Evolutionary conservation across 305 asterid genomes (phyloP).

Genomic region (Rubia peregrina): DNA sequence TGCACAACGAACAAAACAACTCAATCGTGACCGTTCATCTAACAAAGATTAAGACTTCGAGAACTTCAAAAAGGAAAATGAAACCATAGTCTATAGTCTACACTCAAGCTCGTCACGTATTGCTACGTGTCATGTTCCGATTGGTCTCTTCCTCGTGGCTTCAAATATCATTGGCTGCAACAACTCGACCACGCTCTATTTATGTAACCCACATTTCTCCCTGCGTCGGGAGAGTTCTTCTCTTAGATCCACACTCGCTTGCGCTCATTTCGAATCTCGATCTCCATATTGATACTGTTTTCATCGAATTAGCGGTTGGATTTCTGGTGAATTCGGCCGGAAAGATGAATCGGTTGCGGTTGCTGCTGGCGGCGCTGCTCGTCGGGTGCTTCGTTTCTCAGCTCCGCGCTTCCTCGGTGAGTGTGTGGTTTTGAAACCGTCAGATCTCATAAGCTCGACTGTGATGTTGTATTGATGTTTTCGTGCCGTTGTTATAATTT

Average conservation of each 20-base stretch:
- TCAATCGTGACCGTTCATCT: conserved; percentile 19
- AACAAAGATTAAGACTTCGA: not conserved
- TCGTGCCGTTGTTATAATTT: not conserved
- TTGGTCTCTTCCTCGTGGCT: conserved; percentile 40
- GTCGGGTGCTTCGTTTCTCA: conserved; percentile 54
- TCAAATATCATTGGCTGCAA: conserved; percentile 29
- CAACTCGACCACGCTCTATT: conserved; percentile 20
- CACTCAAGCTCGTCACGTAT: conserved; percentile 29
- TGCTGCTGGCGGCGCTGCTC: conserved; percentile 27
- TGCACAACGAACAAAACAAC: not conserved
- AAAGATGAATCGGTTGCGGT: conserved; percentile 43
- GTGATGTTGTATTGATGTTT: not conserved
- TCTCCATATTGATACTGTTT: not conserved
- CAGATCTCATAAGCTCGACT: not conserved
- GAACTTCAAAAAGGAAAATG: not conserved
- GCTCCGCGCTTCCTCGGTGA: conserved; percentile 51
- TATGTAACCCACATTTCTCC: conserved; percentile 13
- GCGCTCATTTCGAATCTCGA: not conserved
- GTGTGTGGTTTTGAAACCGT: not conserved
- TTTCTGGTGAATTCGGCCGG: conserved; percentile 25
- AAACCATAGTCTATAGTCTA: not conserved
- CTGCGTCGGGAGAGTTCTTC: conserved; percentile 19
- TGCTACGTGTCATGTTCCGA: conserved; percentile 38
- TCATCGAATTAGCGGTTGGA: not conserved
- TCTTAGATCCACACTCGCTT: not conserved